A percentile compares a stretch with the other conserved stretches of the same genome.
phyloP scores from a whole-genome alignment of 495 filamentous ascomycete genomes.

The Jackrogersella minutella region DNA sequence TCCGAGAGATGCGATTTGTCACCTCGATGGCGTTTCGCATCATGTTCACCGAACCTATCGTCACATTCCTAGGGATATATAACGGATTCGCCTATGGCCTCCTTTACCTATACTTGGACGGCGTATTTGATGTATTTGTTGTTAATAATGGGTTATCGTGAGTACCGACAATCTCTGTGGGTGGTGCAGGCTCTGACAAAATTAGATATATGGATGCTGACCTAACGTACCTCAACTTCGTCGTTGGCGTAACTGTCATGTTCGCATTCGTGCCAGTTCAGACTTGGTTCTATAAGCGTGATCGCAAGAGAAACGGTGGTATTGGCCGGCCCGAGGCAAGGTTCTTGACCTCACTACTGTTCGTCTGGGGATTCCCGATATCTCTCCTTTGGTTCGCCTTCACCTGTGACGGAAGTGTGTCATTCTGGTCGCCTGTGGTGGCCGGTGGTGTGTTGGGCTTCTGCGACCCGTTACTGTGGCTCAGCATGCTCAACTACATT shows the following conservation, averaged over 20 bases:
- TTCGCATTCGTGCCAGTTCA: constrained; percentile 50
- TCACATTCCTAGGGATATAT: constrained; percentile 47
- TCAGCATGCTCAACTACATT: constrained; percentile 51
- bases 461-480: constrained; percentile 50
- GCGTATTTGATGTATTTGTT: constrained; percentile 50
- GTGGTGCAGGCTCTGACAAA: constrained; percentile 8
- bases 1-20: constrained; percentile 49
- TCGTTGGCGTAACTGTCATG: constrained; percentile 48
- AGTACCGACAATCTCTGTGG: constrained; percentile 4
- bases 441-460: constrained; percentile 48
- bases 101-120: constrained; percentile 49
- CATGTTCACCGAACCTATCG: constrained; percentile 50
- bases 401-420: constrained; percentile 46
- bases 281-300: constrained; percentile 48
- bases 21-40: constrained; percentile 50
- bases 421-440: constrained; percentile 49
- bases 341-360: constrained; percentile 47
- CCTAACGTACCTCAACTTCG: constrained; percentile 51
- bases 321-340: constrained; percentile 49
- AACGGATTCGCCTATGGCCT: constrained; percentile 51
- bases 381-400: constrained; percentile 52
- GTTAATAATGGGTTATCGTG: constrained; percentile 50
- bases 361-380: constrained; percentile 50
- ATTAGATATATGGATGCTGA: constrained; percentile 47
- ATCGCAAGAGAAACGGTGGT: constrained; percentile 40